Conservation (phyloP, 2,329 filamentous ascomycete genomes). For the Fusarium bulbicola region DNA sequence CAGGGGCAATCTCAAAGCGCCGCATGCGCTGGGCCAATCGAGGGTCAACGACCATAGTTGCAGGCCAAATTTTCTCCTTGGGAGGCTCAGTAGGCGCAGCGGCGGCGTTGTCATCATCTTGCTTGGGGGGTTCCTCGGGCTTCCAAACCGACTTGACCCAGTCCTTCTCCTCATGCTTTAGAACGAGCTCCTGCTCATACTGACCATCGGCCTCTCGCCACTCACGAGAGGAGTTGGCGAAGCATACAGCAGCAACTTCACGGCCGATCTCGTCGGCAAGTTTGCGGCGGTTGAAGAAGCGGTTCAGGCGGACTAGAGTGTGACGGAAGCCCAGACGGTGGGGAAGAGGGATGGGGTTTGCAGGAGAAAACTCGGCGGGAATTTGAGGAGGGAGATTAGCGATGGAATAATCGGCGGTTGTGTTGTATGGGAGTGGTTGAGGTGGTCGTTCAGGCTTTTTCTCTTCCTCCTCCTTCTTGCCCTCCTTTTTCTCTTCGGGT, state of each 20-base stretch:
- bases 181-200: conserved; percentile 59
- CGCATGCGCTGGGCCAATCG: conserved; percentile 83
- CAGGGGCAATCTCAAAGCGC: conserved; percentile 73
- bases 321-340: conserved; percentile 93
- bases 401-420: conserved; percentile 74
- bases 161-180: conserved; percentile 77
- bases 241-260: conserved; percentile 85
- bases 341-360: conserved; percentile 78
- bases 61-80: conserved; percentile 78
- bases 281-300: conserved; percentile 84
- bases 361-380: conserved; percentile 77
- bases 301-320: conserved; percentile 84
- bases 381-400: conserved; percentile 71
- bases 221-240: conserved; percentile 66
- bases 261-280: conserved; percentile 90
- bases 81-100: conserved; percentile 50
- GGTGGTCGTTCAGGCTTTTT: conserved; percentile 66
- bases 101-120: conserved; percentile 53
- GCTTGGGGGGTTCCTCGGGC: conserved; percentile 54
- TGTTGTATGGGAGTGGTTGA: conserved; percentile 79
- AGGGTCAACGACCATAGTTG: conserved; percentile 77
- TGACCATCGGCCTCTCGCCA: conserved; percentile 55
- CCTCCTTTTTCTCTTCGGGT: conserved; percentile 46
- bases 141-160: conserved; percentile 86
- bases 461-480: conserved; percentile 55